Percentiles rank a stretch among this genome's conserved stretches.
These are phyloP conservation scores for Asterella californica DNA, from an alignment of 225 moss, liverwort and hornwort species.

Conservation along the genomic window DNA sequence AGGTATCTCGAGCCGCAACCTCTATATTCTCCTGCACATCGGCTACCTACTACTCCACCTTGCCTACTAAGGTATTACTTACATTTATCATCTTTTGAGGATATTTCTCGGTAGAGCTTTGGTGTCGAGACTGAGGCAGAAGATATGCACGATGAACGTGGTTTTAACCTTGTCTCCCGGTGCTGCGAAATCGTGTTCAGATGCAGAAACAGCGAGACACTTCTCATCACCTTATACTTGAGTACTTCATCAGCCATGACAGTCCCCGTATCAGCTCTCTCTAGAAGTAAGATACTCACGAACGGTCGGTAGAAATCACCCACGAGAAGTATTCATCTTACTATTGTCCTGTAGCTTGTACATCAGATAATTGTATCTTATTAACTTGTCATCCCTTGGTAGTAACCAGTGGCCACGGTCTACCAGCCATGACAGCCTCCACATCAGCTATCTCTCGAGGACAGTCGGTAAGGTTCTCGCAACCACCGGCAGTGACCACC, in stretches of 20 bases:
- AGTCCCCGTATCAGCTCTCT: no score
- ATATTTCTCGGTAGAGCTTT: not conserved
- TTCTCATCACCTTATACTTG: not conserved
- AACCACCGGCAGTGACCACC: conserved; percentile 71
- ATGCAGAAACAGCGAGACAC: not conserved
- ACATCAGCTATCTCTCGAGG: conserved; percentile 85
- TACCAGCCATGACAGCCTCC: conserved; percentile 81
- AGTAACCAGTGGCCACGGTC: conserved; percentile 53
- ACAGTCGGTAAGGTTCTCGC: conserved; percentile 83
- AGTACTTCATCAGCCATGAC: no score
- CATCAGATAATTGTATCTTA: no score
- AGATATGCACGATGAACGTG: not conserved
- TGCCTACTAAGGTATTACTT: not conserved
- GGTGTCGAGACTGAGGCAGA: not conserved
- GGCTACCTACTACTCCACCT: not conserved
- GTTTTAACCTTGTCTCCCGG: not conserved
- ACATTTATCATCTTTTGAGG: not conserved
- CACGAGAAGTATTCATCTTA: no score
- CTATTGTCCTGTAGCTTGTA: no score
- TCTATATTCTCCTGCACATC: not conserved
- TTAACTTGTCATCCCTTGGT: conserved; percentile 15
- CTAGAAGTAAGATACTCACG: no score
- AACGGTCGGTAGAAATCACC: no score
- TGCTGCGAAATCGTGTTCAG: not conserved
- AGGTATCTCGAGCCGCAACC: not conserved